Percentiles rank a stretch among this genome's conserved stretches.
Evolutionary conservation across 176 grass and related monocot species (phyloP).

Genomic region (Saccharum officinarum): DNA sequence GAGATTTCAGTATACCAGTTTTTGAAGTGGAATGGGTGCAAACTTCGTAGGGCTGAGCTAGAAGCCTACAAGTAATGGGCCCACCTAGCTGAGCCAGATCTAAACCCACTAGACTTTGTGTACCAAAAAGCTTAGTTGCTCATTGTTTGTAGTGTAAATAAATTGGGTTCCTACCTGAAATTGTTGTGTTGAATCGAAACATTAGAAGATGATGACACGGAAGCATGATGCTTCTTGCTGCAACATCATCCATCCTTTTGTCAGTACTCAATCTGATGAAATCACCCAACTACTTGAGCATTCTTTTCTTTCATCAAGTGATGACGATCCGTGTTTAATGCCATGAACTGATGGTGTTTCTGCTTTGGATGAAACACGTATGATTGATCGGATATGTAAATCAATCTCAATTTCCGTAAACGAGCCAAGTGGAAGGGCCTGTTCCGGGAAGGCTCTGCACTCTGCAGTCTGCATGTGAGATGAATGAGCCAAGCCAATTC

Average conservation of each 20-base stretch:
- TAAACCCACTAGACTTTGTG: too few species aligned
- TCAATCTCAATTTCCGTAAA: slow-evolving; percentile 1
- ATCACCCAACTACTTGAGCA: not conserved
- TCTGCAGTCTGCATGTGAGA: slow-evolving; percentile 21
- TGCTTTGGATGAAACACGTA: not conserved
- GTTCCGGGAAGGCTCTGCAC: not conserved
- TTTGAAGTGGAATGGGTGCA: not conserved
- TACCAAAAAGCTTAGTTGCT: too few species aligned
- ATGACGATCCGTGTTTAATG: not conserved
- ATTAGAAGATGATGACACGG: not conserved
- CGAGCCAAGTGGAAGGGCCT: not conserved
- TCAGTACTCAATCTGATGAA: too few species aligned
- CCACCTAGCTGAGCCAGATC: not conserved
- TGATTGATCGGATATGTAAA: not conserved
- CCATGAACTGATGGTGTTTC: not conserved
- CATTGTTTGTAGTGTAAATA: too few species aligned
- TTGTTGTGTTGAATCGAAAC: not conserved
- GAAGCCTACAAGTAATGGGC: not conserved
- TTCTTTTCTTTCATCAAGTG: not conserved
- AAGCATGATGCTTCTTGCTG: not conserved
- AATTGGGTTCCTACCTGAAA: too few species aligned
- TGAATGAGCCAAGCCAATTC: not conserved
- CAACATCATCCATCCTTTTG: not conserved
- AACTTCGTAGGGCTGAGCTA: not conserved
- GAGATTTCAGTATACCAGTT: not conserved